Evolutionary conservation across 768 basidiomycete species (phyloP).

Genomic region (Lactarius psammicola): DNA sequence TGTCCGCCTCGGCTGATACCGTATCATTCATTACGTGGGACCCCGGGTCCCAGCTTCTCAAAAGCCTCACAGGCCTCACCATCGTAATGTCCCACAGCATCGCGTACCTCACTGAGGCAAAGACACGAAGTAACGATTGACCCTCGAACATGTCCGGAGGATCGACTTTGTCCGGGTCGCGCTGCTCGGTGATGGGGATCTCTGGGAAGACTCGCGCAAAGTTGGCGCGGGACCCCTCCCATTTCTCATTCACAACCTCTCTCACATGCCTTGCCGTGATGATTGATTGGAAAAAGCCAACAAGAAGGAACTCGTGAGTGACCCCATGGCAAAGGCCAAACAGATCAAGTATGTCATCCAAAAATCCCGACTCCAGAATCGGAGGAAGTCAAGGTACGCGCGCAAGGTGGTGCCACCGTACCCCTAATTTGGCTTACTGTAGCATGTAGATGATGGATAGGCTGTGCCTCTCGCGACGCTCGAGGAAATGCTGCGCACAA

Average conservation of each 20-base stretch:
- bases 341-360: conserved; percentile 82
- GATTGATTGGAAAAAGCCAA: conserved; percentile 59
- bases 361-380: conserved; percentile 75
- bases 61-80: too few species aligned
- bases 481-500: conserved; percentile 67
- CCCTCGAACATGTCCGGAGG: conserved; percentile 74
- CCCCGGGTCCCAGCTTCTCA: too few species aligned
- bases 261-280: neutral
- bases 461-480: conserved; percentile 63
- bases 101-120: too few species aligned
- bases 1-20: too few species aligned
- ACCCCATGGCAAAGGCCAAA: conserved; percentile 83
- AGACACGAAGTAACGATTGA: conserved; percentile 32
- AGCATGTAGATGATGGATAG: too few species aligned
- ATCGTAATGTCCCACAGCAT: too few species aligned
- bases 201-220: conserved; percentile 76
- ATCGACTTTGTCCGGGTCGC: conserved; percentile 70
- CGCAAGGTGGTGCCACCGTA: neutral
- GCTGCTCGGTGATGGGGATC: conserved; percentile 78
- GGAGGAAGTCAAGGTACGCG: conserved; percentile 67
- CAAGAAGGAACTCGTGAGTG: conserved; percentile 77
- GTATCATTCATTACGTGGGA: too few species aligned
- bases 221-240: conserved; percentile 64
- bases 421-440: neutral
- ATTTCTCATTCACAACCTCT: too few species aligned